Base-by-base conservation (phyloP, 257 asterid genomes). In the Ocimum tenuiflorum region DNA sequence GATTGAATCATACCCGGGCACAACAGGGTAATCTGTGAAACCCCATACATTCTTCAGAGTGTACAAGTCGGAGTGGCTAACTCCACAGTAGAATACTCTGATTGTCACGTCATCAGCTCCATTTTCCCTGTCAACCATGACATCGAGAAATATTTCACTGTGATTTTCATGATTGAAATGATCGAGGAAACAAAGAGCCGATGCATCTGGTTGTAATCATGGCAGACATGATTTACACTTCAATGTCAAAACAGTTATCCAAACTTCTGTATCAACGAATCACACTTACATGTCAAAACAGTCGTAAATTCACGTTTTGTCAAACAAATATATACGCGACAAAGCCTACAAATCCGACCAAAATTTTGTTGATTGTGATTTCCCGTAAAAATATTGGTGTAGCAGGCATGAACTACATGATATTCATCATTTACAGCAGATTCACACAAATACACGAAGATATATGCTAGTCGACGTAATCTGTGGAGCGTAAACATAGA, bases 21-120 rank as follows among this genome's bases (percentile, higher is more conserved):
- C 82, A 17, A 77, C 8, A 27, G 85, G 85, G 69, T 80, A 80
- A 29, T 19, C 45, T 0, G 82, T 77, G 41, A 71, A 52, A 0
- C 82, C 85, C 85, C 85, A 74, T 3, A 74, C 85, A 29, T 80
- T 80, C 77, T 67, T 80, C 41, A 51, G 51, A 14, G 0, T 9
- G 70, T 80, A 82, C 60, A 77, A 39, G 38, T 80, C 85, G 3
- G 85, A 62, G 66, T 76, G 82, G 63, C 85, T 77, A 63, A 80
- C 33, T 14, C 85, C 85, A 43, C 85, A 80, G 11, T 51, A 77
- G n/a, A 77, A 76, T 50, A 80, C 43, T 60, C 77, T 77, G 77
- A 80, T 55, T 3, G 80, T 71, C 33, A 80, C 85, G 41, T 80
- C 85, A 17, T 74, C 63, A 2, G 14, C 65, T 18, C 80, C 79